Evolutionary conservation across 2,329 filamentous ascomycete species (phyloP).

Genomic region (Cercospora canescens): DNA sequence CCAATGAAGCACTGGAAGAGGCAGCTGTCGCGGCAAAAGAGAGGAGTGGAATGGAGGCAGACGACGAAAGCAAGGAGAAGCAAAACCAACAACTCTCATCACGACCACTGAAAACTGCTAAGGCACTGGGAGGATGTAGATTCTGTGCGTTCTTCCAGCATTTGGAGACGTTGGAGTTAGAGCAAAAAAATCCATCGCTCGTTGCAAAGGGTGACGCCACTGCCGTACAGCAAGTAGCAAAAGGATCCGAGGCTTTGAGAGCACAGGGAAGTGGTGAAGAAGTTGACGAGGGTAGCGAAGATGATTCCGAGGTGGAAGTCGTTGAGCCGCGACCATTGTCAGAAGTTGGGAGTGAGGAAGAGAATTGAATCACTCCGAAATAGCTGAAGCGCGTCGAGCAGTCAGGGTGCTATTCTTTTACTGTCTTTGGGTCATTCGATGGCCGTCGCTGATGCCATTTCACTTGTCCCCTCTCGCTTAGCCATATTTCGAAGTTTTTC

Average conservation of each 20-base stretch:
- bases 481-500: neutral
- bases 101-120: neutral
- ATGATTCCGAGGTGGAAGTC: neutral
- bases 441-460: neutral
- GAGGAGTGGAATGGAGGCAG: no score
- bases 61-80: no score
- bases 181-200: neutral
- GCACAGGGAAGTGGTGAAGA: neutral
- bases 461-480: neutral
- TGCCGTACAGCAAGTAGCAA: neutral
- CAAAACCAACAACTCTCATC: neutral
- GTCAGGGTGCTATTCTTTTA: neutral
- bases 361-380: neutral
- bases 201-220: neutral
- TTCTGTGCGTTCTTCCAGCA: neutral
- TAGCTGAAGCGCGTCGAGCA: neutral
- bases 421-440: neutral
- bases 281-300: neutral
- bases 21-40: no score
- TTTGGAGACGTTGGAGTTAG: neutral
- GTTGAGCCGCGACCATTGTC: neutral
- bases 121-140: neutral
- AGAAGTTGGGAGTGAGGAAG: neutral
- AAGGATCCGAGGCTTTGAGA: neutral
- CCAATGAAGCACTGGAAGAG: no score